Base-by-base conservation (phyloP, 139 green algal species). In the Diplosphaera chodatii region DNA sequence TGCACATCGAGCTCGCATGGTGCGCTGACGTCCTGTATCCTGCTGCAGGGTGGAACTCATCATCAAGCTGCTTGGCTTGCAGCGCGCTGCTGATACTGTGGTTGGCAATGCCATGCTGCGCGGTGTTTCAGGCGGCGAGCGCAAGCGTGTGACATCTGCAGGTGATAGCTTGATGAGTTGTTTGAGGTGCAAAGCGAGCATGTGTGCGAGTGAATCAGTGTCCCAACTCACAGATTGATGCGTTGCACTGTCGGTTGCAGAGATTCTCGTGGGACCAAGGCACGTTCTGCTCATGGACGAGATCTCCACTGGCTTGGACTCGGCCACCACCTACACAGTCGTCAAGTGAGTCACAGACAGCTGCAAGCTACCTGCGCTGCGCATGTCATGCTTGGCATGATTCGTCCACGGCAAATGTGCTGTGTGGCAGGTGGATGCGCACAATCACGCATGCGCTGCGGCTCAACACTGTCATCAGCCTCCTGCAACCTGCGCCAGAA, bases 401-500 rank as follows among this genome's bases (percentile, higher is more conserved):
- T n/a, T n/a, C n/a, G n/a, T n/a, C n/a, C n/a, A n/a, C n/a, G n/a
- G n/a, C n/a, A n/a, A n/a, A n/a, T n/a, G n/a, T n/a, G n/a, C 37
- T 48, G 37, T 10, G 37, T 48, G 37, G 10, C 37, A 48, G 37
- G 37, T 71, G 56, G 32, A 71, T 93, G 37, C 56, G 70, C 29
- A 74, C 78, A 40, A 70, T 78, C 5, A 74, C 65, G 4, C 82
- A 86, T 62, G 55, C 68, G 16, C 29, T 80, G 32, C 65, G 79
- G 28, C 37, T 70, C 25, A 95, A 87, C 30, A 77, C 76, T 6
- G 31, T 92, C 56, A 80, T 92, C 28, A 85, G 72, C 5, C 87
- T 97, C 68, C 86, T 97, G 73, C 92, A 97, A 85, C 92, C 92
- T 1, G 77, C 85, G 0, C 92, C 91, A 22, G 92, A 97, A 75